Conservation (phyloP, 2,329 filamentous ascomycete genomes). For the Curvularia spicifera region DNA sequence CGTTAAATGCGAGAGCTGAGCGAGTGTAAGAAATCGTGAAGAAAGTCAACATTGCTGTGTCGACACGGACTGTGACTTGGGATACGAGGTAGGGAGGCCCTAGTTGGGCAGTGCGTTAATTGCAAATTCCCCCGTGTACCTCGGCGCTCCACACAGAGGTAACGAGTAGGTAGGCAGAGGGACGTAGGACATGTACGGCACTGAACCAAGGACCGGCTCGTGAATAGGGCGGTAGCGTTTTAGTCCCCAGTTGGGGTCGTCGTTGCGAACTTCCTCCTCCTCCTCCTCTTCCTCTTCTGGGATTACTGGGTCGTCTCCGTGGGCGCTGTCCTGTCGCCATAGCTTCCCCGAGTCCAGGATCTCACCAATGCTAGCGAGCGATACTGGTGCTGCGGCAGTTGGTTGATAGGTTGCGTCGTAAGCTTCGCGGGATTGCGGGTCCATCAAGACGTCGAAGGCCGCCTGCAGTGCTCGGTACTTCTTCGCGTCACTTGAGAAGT, state of each 20-base stretch:
- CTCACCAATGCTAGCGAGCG: conserved; percentile 22
- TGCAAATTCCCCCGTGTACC: conserved; percentile 30
- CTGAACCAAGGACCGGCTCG: conserved; percentile 29
- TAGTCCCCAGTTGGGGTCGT: conserved; percentile 37
- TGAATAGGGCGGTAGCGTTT: conserved; percentile 29
- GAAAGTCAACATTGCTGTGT: conserved; percentile 3
- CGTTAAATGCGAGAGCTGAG: conserved; percentile 10
- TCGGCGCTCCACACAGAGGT: conserved; percentile 30
- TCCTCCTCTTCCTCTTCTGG: conserved; percentile 30
- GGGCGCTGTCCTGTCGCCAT: conserved; percentile 32
- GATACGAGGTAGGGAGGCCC: background rate
- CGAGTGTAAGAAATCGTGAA: conserved; percentile 10
- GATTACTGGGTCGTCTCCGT: conserved; percentile 23
- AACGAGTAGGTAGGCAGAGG: conserved; percentile 23
- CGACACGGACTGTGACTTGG: background rate
- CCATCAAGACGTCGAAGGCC: conserved; percentile 41
- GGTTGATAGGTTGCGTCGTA: conserved; percentile 38
- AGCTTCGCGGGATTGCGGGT: conserved; percentile 33
- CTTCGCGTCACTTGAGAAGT: conserved; percentile 36
- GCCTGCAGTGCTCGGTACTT: conserved; percentile 42
- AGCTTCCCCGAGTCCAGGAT: conserved; percentile 28
- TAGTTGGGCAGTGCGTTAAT: conserved; percentile 26
- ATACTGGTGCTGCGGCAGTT: conserved; percentile 4
- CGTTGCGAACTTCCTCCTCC: conserved; percentile 21
- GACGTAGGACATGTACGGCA: conserved; percentile 37